phyloP scores from a whole-genome alignment of 2,329 filamentous ascomycete genomes.

The Coniochaeta hoffmannii region DNA sequence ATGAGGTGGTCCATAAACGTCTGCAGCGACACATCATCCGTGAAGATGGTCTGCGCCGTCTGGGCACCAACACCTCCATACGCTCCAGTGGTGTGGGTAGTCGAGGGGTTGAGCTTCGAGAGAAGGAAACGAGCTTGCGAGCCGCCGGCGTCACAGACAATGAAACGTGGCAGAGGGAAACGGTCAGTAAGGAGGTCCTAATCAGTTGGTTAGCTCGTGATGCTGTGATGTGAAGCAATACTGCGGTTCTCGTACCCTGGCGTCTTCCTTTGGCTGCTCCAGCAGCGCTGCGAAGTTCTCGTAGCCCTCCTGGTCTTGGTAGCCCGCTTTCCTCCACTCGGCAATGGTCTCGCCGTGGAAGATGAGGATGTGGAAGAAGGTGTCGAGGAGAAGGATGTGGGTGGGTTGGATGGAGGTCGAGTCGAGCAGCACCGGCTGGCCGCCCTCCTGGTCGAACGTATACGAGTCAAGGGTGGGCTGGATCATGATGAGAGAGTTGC shows the following conservation, averaged over 20 bases:
- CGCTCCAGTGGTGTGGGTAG: conserved; percentile 86
- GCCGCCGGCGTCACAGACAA: conserved; percentile 96
- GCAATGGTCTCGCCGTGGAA: conserved; percentile 98
- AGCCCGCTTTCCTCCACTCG: conserved; percentile 95
- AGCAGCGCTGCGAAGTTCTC: conserved; percentile 88
- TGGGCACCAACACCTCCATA: conserved; percentile 82
- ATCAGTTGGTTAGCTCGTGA: not conserved
- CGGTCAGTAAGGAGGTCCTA: conserved; percentile 94
- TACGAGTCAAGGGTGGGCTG: conserved; percentile 97
- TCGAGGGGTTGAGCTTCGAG: conserved; percentile 95
- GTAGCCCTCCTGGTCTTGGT: conserved; percentile 96
- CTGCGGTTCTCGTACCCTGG: conserved; percentile 51
- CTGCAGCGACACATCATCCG: conserved; percentile 93
- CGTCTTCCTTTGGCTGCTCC: conserved; percentile 93
- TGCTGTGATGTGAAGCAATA: conserved; percentile 8
- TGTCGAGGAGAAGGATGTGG: conserved; percentile 89
- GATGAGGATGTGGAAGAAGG: conserved; percentile 99
- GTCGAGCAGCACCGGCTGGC: conserved; percentile 88
- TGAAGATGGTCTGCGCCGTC: conserved; percentile 96
- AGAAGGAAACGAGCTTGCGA: conserved; percentile 96
- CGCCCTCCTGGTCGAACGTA: conserved; percentile 90
- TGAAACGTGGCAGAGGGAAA: conserved; percentile 96
- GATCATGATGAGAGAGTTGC: conserved; percentile 97
- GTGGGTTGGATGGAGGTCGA: conserved; percentile 93
- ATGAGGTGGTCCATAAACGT: conserved; percentile 99